Conservation (phyloP, 1,284 basidiomycete genomes). For the Pterulicium gracile region DNA sequence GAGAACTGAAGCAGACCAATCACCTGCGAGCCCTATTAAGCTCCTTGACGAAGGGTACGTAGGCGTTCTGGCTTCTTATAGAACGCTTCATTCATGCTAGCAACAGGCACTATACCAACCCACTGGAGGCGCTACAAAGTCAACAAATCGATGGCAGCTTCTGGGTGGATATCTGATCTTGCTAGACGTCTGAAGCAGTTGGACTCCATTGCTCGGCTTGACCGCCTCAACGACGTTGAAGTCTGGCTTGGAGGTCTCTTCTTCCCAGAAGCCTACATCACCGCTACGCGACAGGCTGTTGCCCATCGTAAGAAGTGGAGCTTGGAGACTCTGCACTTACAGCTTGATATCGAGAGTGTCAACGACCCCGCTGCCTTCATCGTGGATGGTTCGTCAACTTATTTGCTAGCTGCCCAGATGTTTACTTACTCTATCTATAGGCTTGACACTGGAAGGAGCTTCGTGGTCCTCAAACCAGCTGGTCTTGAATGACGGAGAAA, state of each 20-base stretch:
- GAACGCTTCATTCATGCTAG: constrained; percentile 1
- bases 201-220: constrained; percentile 59
- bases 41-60: constrained; percentile 74
- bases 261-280: constrained; percentile 93
- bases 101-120: constrained; percentile 69
- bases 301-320: constrained; percentile 88
- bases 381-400: constrained; percentile 68
- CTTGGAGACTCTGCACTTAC: constrained; percentile 77
- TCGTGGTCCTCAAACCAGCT: constrained; percentile 61
- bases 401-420: constrained; percentile 15
- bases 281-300: constrained; percentile 85
- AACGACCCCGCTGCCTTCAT: constrained; percentile 70
- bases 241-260: constrained; percentile 89
- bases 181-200: constrained; percentile 72
- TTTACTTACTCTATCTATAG: constrained; percentile 26
- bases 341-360: constrained; percentile 71
- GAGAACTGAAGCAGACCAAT: constrained; percentile 88
- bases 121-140: constrained; percentile 90
- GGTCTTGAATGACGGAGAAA: constrained; percentile 72
- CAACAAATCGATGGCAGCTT: constrained; percentile 67
- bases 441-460: constrained; percentile 80
- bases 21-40: constrained; percentile 84
- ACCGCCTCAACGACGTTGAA: constrained; percentile 62
- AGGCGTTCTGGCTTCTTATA: neutral
- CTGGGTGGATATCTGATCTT: constrained; percentile 81